phyloP scores from a whole-genome alignment of 164 flowering plant species.

The Kingdonia uniflora region DNA sequence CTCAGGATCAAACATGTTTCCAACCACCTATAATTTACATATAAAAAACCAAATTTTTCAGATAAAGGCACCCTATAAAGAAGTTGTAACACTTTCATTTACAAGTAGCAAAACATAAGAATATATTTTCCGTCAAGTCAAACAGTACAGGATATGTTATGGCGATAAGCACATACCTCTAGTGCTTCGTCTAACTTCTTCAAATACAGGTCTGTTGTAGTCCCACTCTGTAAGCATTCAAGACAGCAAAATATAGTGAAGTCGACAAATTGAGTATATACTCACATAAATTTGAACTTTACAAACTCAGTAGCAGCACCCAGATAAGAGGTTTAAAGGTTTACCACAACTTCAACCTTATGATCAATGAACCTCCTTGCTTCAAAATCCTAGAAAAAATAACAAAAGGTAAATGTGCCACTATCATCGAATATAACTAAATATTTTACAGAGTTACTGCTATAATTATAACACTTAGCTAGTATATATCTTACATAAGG shows the following conservation, averaged over 20 bases:
- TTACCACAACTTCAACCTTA: slow-evolving; percentile 75
- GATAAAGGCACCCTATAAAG: too few relatives aligned
- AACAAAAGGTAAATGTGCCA: not conserved
- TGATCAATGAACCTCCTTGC: slow-evolving; percentile 67
- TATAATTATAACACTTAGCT: not conserved
- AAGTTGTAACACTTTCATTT: not conserved
- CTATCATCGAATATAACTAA: too few relatives aligned
- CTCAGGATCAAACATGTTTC: slow-evolving; percentile 52
- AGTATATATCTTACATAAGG: slow-evolving; percentile 53
- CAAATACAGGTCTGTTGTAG: slow-evolving; percentile 64
- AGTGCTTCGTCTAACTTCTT: slow-evolving; percentile 64
- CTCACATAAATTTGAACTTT: too few relatives aligned
- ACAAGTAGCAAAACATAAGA: not conserved
- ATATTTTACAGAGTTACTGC: too few relatives aligned
- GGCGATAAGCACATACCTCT: slow-evolving; percentile 36
- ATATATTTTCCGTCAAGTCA: too few relatives aligned
- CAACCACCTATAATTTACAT: slow-evolving; percentile 45
- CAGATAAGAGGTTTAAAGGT: slow-evolving; percentile 1
- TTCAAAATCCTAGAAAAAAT: slow-evolving; percentile 46
- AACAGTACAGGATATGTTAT: too few relatives aligned
- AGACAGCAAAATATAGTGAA: not conserved
- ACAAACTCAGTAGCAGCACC: not conserved
- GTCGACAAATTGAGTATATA: not conserved
- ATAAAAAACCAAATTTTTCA: not conserved
- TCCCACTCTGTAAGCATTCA: slow-evolving; percentile 59